Conservation (phyloP, 192 early-diverging fungal genomes). For the Podila epigama region DNA sequence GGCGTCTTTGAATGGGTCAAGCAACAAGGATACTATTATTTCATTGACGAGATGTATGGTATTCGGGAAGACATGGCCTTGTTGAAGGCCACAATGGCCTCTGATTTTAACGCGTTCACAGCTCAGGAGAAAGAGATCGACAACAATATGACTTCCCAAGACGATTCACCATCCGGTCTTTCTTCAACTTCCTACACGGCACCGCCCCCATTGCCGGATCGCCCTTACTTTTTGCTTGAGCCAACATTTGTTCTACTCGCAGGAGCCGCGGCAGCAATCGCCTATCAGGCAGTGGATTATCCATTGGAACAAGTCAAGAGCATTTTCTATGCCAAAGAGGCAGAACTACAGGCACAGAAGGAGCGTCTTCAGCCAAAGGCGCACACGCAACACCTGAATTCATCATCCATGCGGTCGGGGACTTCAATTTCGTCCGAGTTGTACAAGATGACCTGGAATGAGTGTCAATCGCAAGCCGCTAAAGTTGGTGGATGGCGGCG, state of each 20-base stretch:
- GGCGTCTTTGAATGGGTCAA: constrained; percentile 81
- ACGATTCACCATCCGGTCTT: not conserved
- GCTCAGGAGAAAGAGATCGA: not conserved
- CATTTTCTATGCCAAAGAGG: constrained; percentile 72
- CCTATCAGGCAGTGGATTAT: constrained; percentile 77
- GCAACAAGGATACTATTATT: constrained; percentile 72
- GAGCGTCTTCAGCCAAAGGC: constrained; percentile 9
- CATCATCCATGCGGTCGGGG: constrained; percentile 40
- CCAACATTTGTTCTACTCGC: constrained; percentile 66
- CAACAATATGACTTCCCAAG: not conserved
- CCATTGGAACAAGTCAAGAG: constrained; percentile 72
- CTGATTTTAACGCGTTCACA: not conserved
- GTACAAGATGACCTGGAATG: constrained; percentile 61
- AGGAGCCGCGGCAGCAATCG: constrained; percentile 66
- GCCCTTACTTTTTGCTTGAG: constrained; percentile 55
- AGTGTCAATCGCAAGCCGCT: constrained; percentile 54
- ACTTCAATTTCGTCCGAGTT: constrained; percentile 37
- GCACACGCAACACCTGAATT: constrained; percentile 49
- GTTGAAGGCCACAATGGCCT: constrained; percentile 5
- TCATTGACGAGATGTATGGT: constrained; percentile 58
- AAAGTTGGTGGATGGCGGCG: constrained; percentile 51
- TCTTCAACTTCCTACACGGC: constrained; percentile 40
- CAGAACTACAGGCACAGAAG: constrained; percentile 55
- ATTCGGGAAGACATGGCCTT: constrained; percentile 47
- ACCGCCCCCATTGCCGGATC: constrained; percentile 20